phyloP scores from a whole-genome alignment of 148 eudicot species.

The Mesembryanthemum crystallinum region DNA sequence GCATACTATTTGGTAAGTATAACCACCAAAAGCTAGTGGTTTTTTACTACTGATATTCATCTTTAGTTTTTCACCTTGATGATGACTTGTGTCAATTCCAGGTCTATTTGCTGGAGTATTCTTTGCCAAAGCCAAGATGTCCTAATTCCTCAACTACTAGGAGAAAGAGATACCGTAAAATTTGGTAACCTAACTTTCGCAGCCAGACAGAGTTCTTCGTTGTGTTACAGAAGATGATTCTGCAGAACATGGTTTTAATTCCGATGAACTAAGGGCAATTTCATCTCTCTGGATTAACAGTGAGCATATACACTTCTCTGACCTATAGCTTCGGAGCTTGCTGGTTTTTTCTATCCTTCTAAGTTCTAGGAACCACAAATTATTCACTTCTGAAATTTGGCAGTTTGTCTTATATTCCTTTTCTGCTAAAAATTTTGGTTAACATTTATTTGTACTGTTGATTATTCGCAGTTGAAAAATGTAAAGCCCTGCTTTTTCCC shows the following conservation, averaged over 20 bases:
- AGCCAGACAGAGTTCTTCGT: background rate
- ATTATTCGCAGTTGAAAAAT: background rate
- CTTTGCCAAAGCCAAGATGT: conserved; percentile 83
- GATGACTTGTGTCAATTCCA: conserved; percentile 18
- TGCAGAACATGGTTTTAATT: background rate
- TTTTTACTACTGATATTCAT: background rate
- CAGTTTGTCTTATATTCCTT: background rate
- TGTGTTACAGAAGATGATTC: background rate
- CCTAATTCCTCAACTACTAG: conserved; percentile 22
- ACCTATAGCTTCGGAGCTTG: background rate
- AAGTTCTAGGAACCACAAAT: background rate
- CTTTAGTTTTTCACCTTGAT: background rate
- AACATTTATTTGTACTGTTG: background rate
- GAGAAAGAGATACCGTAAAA: background rate
- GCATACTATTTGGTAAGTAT: conserved; percentile 74
- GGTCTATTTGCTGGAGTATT: conserved; percentile 84
- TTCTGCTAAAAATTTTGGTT: background rate
- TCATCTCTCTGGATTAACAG: no score
- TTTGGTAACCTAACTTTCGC: background rate
- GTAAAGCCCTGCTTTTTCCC: background rate
- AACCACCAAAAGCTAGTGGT: background rate
- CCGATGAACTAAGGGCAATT: background rate
- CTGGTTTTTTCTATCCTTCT: background rate
- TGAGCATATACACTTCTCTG: conserved; percentile 3
- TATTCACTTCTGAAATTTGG: background rate